These are phyloP conservation scores for Metschnikowia lochheadii DNA, from an alignment of 805 yeast species.

Conservation along the genomic window DNA sequence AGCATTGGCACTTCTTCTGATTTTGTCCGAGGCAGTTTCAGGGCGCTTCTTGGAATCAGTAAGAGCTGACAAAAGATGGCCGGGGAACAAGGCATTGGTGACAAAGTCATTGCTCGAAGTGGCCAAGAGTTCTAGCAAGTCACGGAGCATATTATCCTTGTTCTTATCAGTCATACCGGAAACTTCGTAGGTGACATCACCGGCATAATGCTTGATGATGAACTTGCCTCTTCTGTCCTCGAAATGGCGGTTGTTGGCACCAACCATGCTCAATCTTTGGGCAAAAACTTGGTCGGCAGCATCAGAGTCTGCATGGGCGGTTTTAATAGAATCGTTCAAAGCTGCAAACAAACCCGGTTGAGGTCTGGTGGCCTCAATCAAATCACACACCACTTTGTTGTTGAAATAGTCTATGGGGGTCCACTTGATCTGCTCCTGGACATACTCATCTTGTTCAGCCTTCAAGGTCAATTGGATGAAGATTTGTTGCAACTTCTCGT, in stretches of 20 bases:
- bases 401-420: conserved; percentile 95
- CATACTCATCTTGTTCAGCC: conserved; percentile 97
- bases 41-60: conserved; percentile 71
- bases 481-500: conserved; percentile 93
- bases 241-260: conserved; percentile 75
- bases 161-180: conserved; percentile 92
- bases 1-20: conserved; percentile 85
- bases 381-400: conserved; percentile 93
- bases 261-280: conserved; percentile 81
- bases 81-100: conserved; percentile 46
- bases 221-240: conserved; percentile 86
- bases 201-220: conserved; percentile 93
- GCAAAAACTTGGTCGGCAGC: conserved; percentile 98
- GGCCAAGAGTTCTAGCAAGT: conserved; percentile 72
- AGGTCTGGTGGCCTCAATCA: conserved; percentile 90
- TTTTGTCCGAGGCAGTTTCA: conserved; percentile 94
- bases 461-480: conserved; percentile 93
- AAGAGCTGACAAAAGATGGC: conserved; percentile 30
- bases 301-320: conserved; percentile 94
- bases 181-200: conserved; percentile 93
- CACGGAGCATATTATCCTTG: conserved; percentile 89
- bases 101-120: conserved; percentile 70
- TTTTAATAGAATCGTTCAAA: conserved; percentile 92
- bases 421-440: conserved; percentile 93
- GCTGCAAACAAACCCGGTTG: conserved; percentile 93